Base-by-base conservation (phyloP, 1,139 yeast species). In the Geotrichum siamense region DNA sequence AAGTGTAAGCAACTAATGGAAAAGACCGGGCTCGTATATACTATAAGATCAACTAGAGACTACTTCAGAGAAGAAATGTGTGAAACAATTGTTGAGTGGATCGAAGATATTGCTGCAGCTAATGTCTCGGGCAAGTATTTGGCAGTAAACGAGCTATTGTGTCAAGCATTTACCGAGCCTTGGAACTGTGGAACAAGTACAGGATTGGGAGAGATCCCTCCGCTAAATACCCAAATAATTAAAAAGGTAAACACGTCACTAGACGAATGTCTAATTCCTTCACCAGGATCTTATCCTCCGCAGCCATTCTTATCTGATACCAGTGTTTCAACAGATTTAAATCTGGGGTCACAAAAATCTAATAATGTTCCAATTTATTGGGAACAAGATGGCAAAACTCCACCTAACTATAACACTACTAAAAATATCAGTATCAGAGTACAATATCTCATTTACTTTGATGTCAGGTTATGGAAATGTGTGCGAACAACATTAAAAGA, bases 31-130 rank as follows among this genome's bases (percentile, higher is more conserved):
- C 66, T 86, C 30, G 73, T 81, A 0, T 73, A 82, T 2, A 75
- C 85, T 38, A 79, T 86, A 12, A 65, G 87, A 49, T 74, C 79
- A 44, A 69, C 76, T 13, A 67, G 89, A 48, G 95, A 85, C 56
- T 66, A 75, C 6, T 82, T 83, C 57, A 68, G 94, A 44, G 95
- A 86, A 59, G 91, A 83, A 47, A 79, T 83, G 86, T 79, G 83
- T 52, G 79, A 76, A 43, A 86, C 80, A 48, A 76, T 85, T 19
- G 59, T 84, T 8, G 56, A 61, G 17, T 83, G 94, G 89, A 58
- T 85, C 2, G 64, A 67, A 29, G 82, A 77, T 37, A 61, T 86
- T 37, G 69, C 82, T 0, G 72, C 70, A 45, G 72, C 82, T 27
- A 74, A 76, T 36, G 55, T 82, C 20, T 71, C 72, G 49, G 76